Evolutionary conservation across 345 rosid genomes (phyloP), one percentile per base, ranked within the genome.

Genomic region (Lenwebbia sp.): DNA sequence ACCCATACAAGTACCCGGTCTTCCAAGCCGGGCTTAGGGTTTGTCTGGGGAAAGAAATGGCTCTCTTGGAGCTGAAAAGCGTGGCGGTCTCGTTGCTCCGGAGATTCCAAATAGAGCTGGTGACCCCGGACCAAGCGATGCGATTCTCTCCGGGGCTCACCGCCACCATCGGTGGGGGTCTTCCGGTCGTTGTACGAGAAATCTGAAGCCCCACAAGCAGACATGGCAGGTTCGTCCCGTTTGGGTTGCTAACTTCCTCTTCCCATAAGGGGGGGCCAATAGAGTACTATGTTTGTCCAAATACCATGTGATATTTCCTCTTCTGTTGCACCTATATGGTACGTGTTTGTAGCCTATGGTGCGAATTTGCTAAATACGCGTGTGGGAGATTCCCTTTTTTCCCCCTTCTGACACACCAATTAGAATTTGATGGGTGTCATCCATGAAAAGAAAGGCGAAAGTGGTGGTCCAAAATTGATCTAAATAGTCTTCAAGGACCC

Each of bases 1-100:
- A 90, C 85, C 94, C 95, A 15, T 90, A 88, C 41, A 93, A 92
- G 87, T 96, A 93, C 82, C 98, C 98, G 12, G 91, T 95, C 85
- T 95, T 94, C 28, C 98, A 95, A 54, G 96, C 94, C 2, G 98
- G 98, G 7, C 84, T 86, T 56, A 90, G 98, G 91, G 93, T 90
- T 33, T 96, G 98, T 49, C 84, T 96, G 78, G 98, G 98, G 26
- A 94, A 96, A 86, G 98, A 96, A 84, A 93, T 96, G 93, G 97
- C 95, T 3, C 85, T 95, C 26, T 49, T 93, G 86, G 95, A 93
- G 92, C 87, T 95, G 70, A 95, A 94, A 84, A 86, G 88, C 23
- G 94, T 94, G 50, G 93, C 93, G 1, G 88, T 93, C 62, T 88
- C 94, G 8, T 86, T 95, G 33, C 82, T 93, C 54, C 90, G 91